Base-by-base conservation (phyloP, 2,329 filamentous ascomycete genomes). In the Sporothrix schenckii region DNA sequence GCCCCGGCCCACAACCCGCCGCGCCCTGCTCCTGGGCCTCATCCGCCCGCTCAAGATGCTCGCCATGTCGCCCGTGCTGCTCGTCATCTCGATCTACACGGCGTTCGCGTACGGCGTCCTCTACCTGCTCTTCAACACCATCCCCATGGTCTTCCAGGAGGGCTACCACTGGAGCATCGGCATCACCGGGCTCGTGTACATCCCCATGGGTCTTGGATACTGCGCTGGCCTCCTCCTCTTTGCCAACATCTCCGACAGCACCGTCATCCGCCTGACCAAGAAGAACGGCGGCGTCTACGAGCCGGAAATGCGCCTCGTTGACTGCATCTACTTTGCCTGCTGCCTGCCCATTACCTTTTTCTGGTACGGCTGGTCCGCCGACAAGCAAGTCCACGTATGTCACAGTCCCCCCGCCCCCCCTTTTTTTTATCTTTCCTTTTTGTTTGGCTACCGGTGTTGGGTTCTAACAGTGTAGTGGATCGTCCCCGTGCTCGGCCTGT, bases 51-150 rank as follows among this genome's bases (percentile, higher is more conserved):
- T 84, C 53, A 85, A 84, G 74, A 81, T 87, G 79, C 81, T 87
- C 47, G 78, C 84, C 72, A 76, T 81, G 24, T 85, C 83, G 3
- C 82, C 83, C 21, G 80, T 86, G 72, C 78, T 86, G 58, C 77
- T 84, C 49, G 76, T 80, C 47, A 77, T 85, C 21, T 83, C 83
- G 0, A 72, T 85, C 4, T 86, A 86, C 77, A 81, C 84, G 54
- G 83, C 84, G 56, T 85, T 86, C 74, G 79, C 80, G 27, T 86
- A 86, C 74, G 84, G 84, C 60, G 82, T 82, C 61, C 79, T 86
- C 24, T 86, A 86, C 75, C 79, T 87, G 11, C 82, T 86, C 74
- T 86, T 85, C 77, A 86, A 83, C 72, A 84, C 84, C 21, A 83
- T 86, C 72, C 81, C 84, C n/a, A 78, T 81, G 9, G 82, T 85